These are phyloP conservation scores for Populus davidiana DNA, from an alignment of 345 rosid species.

Conservation along the genomic window DNA sequence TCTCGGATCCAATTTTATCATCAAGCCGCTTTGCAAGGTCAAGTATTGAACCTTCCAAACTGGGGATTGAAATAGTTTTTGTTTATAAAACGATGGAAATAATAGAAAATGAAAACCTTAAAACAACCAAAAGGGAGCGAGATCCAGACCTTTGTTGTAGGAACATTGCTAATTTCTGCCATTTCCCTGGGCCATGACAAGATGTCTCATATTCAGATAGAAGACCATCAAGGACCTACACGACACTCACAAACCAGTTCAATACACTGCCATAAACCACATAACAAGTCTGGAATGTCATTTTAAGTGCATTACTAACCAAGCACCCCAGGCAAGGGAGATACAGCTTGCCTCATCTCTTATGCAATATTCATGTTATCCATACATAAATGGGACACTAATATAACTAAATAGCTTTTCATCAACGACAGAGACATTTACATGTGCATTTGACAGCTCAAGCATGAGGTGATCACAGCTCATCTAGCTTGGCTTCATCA, in stretches of 20 bases:
- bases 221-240: constrained; percentile 81
- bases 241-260: constrained; percentile 7
- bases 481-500: neutral
- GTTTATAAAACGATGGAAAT: neutral
- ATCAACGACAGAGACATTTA: neutral
- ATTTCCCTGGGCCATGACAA: constrained; percentile 84
- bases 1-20: constrained; percentile 81
- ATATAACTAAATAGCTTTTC: neutral
- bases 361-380: neutral
- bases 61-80: constrained; percentile 19
- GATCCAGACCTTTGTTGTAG: constrained; percentile 78
- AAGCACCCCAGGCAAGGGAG: neutral
- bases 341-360: neutral
- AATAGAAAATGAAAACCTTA: neutral
- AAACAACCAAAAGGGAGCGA: neutral
- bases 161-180: constrained; percentile 84
- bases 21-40: constrained; percentile 76
- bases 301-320: neutral
- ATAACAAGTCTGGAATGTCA: neutral
- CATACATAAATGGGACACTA: neutral
- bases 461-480: neutral
- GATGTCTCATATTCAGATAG: constrained; percentile 70
- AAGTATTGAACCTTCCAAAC: constrained; percentile 87
- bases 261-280: neutral
- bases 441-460: neutral